These are phyloP conservation scores for Umbelopsis sp. DNA, from an alignment of 371 early-diverging fungal species.

Conservation along the genomic window DNA sequence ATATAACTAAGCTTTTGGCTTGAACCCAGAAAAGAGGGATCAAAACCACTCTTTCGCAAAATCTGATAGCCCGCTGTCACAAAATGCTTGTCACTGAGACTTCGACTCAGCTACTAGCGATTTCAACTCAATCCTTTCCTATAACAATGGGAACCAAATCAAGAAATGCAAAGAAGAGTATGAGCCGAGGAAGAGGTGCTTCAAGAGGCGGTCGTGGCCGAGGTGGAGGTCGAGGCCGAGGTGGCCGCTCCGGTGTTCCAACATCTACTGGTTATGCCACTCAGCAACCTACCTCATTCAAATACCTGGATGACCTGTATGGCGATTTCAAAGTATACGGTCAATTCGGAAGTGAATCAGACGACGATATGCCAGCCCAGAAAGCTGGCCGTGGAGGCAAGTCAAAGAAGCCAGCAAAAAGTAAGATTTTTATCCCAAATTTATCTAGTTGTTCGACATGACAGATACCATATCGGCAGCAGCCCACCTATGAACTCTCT, in stretches of 20 bases:
- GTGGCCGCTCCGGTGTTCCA: conserved; percentile 24
- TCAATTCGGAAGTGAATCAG: conserved; percentile 32
- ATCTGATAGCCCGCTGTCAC: background rate
- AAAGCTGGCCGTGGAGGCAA: background rate
- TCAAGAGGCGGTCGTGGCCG: conserved; percentile 23
- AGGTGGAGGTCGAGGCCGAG: background rate
- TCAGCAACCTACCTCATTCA: conserved; percentile 18
- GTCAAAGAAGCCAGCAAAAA: conserved; percentile 4
- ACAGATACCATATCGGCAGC: no score
- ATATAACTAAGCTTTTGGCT: no score
- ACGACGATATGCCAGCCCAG: conserved; percentile 14
- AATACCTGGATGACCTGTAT: conserved; percentile 20
- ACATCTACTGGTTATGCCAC: conserved; percentile 28
- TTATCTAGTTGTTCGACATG: background rate
- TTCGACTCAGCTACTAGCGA: background rate
- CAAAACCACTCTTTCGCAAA: background rate
- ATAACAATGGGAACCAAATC: conserved; percentile 15
- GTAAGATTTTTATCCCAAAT: background rate
- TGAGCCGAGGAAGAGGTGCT: conserved; percentile 35
- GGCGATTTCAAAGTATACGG: conserved; percentile 35
- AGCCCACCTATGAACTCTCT: no score
- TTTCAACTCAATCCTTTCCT: background rate
- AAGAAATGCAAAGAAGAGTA: conserved; percentile 29
- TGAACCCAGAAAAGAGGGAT: no score
- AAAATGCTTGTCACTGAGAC: background rate